These are phyloP conservation scores for Aurantiochytrium sp. DNA, from an alignment of 108 stramenopile species.

Conservation along the genomic window DNA sequence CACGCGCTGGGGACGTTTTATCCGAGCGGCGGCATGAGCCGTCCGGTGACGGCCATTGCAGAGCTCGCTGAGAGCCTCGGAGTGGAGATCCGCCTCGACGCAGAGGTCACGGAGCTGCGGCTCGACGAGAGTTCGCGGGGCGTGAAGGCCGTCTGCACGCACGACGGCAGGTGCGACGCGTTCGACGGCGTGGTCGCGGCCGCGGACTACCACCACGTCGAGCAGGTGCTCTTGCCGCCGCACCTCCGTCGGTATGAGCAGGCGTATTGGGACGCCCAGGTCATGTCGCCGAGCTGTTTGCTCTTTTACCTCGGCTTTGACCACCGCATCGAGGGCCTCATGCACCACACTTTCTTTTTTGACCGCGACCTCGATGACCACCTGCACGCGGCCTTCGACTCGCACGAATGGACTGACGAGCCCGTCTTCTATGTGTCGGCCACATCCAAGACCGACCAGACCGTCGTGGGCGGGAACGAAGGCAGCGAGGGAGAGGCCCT, in stretches of 20 bases:
- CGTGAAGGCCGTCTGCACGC: neutral
- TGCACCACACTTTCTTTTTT: conserved; percentile 21
- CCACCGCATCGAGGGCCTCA: neutral
- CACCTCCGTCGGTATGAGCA: neutral
- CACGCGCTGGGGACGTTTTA: conserved; percentile 14
- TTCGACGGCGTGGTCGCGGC: neutral
- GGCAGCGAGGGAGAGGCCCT: conserved; percentile 21
- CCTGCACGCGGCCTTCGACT: neutral
- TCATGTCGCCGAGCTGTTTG: neutral
- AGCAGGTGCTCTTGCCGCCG: neutral
- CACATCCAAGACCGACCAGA: neutral
- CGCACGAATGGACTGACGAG: neutral
- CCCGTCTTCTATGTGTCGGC: conserved; percentile 3
- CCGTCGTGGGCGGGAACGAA: neutral
- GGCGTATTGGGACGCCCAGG: neutral
- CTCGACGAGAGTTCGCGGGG: neutral
- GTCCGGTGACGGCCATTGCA: neutral
- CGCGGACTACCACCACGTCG: conserved; percentile 12
- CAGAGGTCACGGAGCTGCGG: neutral
- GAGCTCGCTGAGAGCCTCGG: neutral
- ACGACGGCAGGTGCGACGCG: neutral
- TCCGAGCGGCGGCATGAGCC: neutral
- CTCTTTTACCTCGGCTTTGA: conserved; percentile 31
- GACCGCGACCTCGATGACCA: neutral
- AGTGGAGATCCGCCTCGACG: neutral